Base-by-base conservation (phyloP, 192 early-diverging fungal genomes). In the Backusella tuberculispora region DNA sequence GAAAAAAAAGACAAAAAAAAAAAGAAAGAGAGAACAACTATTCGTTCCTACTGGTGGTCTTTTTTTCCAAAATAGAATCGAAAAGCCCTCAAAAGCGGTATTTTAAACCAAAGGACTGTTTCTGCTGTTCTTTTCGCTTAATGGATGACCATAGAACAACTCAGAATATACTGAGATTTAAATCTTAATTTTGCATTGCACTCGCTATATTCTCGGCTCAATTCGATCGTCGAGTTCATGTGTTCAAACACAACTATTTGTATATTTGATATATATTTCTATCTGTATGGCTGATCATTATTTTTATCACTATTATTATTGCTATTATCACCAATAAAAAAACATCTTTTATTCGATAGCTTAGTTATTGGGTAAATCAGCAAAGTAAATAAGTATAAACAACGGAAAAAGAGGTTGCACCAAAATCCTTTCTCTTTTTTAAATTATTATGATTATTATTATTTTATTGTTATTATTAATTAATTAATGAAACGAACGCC, bases 111-210 rank as follows among this genome's bases (percentile, higher is more conserved):
- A 56, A 21, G 50, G 50, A 56, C 50, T 24, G 50, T 21, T 56
- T 56, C 50, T 56, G 19, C 24, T 56, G 41, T 19, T 8, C 50
- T 21, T 56, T 56, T 56, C 19, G 21, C 50, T 4, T 21, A 24
- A 3, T 56, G 50, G 50, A 56, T 56, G 10, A 21, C 50, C 12
- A 4, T 56, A 24, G 50, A 56, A 56, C 50, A 56, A 56, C 21
- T 56, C 17, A 6, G 50, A 56, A 56, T 6, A 56, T 5, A 15
- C 50, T 56, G 50, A 56, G 50, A 24, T 56, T 56, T 56, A 56
- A 56, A 56, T 56, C 19, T 10, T 56, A 24, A 56, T 56, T 56
- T 56, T 56, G 50, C 50, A 53, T 53, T 53, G 50, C 50, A 53
- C 9, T 53, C 19, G 1, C n/a, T 2, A 47, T 47, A 19, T 19